Conservation (phyloP, 2,329 filamentous ascomycete species). For the Teratosphaeria destructans region DNA sequence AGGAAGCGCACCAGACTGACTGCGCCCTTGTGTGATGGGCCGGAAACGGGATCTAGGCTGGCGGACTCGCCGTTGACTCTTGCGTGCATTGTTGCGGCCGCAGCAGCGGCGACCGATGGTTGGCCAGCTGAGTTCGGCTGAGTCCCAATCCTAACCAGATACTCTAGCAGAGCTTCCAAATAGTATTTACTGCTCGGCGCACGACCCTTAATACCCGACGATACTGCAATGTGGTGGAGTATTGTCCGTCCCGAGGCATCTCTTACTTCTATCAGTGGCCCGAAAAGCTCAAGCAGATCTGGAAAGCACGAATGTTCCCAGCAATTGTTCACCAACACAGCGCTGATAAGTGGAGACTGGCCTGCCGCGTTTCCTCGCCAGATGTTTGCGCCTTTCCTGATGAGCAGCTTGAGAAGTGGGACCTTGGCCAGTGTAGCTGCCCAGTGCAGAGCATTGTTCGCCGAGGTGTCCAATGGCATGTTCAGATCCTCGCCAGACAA, state of each 20-base stretch:
- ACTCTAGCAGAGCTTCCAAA: constrained; percentile 85
- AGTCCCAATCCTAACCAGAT: constrained; percentile 69
- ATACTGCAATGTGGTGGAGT: constrained; percentile 90
- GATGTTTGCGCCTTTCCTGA: constrained; percentile 76
- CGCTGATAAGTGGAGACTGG: constrained; percentile 86
- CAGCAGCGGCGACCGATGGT: constrained; percentile 34
- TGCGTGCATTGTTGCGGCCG: constrained; percentile 12
- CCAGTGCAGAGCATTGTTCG: constrained; percentile 91
- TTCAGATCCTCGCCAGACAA: constrained; percentile 76
- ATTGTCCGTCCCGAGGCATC: constrained; percentile 87
- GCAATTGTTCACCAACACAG: constrained; percentile 87
- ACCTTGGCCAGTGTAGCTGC: constrained; percentile 85
- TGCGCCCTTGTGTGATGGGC: constrained; percentile 39
- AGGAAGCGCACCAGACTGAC: constrained; percentile 91
- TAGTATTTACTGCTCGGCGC: constrained; percentile 91
- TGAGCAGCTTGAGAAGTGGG: constrained; percentile 67
- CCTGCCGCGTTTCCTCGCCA: constrained; percentile 80
- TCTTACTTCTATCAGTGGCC: constrained; percentile 78
- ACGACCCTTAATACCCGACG: constrained; percentile 87
- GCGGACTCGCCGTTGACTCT: constrained; percentile 17
- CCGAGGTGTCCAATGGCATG: constrained; percentile 79
- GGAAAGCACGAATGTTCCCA: constrained; percentile 85
- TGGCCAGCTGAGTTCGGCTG: constrained; percentile 40
- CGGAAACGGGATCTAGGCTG: constrained; percentile 17
- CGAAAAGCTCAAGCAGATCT: constrained; percentile 78